These are phyloP conservation scores for Papilionanthe hybrid DNA, from an alignment of 116 monocot genomes.

Conservation along the genomic window DNA sequence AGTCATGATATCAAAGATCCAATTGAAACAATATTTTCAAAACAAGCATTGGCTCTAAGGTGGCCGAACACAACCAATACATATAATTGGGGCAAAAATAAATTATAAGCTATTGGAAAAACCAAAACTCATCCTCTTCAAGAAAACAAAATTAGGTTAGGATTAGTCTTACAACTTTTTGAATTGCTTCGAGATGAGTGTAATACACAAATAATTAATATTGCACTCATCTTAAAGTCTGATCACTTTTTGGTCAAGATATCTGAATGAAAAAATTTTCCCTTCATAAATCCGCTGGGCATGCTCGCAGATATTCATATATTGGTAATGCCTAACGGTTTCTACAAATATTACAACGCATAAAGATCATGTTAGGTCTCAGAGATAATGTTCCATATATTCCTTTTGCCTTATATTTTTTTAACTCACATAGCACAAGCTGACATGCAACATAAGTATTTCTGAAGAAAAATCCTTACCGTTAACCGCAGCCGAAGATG, in stretches of 20 bases:
- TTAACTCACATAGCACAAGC: not conserved
- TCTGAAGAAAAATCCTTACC: conserved; percentile 29
- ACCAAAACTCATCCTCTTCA: too few species aligned
- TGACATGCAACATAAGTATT: not conserved
- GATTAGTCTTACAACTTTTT: too few species aligned
- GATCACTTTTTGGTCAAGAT: not conserved
- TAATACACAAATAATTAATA: too few species aligned
- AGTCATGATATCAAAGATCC: too few species aligned
- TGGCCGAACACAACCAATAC: too few species aligned
- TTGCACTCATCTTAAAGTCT: too few species aligned
- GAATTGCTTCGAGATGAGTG: too few species aligned
- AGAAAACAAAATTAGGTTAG: too few species aligned
- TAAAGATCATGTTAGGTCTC: not conserved
- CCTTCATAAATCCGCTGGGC: not conserved
- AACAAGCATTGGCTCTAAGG: too few species aligned
- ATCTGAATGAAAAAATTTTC: not conserved
- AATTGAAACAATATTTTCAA: too few species aligned
- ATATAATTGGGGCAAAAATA: too few species aligned
- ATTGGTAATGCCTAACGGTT: not conserved
- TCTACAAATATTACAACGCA: not conserved
- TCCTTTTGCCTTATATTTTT: not conserved
- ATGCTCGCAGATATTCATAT: not conserved
- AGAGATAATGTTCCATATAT: not conserved
- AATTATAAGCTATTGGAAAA: too few species aligned
- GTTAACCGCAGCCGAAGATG: conserved; percentile 87